Base-by-base conservation (phyloP, 148 eudicot species). In the Amaranthus cruentus region DNA sequence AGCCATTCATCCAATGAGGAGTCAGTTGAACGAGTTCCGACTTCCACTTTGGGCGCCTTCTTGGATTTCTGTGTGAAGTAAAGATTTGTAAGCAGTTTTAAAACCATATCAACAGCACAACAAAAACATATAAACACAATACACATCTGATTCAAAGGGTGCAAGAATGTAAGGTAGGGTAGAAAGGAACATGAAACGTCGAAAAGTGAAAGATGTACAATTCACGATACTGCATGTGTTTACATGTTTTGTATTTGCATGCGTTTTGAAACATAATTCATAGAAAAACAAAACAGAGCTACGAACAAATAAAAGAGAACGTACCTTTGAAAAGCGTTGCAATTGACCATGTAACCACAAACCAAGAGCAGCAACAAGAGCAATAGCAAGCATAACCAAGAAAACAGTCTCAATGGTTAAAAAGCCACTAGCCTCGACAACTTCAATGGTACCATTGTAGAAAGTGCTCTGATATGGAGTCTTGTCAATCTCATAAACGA, bases 1-100 rank as follows among this genome's bases (percentile, higher is more conserved):
- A 95, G 84, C 99, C 97, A 95, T 82, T 95, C 99, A 74, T 95
- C 97, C 89, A 87, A 82, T 2, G 99, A 90, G 52, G 90, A 81
- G 79, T 95, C 91, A 10, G 87, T 88, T 60, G 94, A 83, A 47
- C 90, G 87, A 38, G 99, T 95, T 82, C 99, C 97, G 72, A 90
- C 96, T 82, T 95, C 99, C 76, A 95, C 99, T 91, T 92, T 92
- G 47, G 94, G 86, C 3, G 85, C 83, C 87, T 82, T 92, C 91
- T 90, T 92, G 9, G 92, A 79, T 88, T 92, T 95, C 99, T 95
- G 80, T 43, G 48, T 3, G n/a, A 72, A 54, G 9, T 61, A 46
- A 71, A 57, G 4, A 62, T 62, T 60, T 28, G 4, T 51, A 61
- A 28, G 21, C 14, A 12, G 13, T 8, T 44, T 55, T 3, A 43